Evolutionary conservation across 2,329 filamentous ascomycete species (phyloP), one percentile per base, ranked within the genome.

Genomic region (Exophiala oligosperma): DNA sequence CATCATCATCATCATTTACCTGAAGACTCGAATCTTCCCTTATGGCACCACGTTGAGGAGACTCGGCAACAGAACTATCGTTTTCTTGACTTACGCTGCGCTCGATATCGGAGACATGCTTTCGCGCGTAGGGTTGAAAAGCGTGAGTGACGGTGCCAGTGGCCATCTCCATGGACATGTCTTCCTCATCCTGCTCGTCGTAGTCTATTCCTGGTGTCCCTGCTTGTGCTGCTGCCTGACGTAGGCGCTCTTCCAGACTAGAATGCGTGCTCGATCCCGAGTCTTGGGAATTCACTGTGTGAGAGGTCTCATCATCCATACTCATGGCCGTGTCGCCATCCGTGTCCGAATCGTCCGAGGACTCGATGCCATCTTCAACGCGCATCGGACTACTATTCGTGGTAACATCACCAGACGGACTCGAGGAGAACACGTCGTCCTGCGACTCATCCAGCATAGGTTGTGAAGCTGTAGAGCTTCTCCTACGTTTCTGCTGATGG

Each of bases 271-370:
- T 79, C 26, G 76, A 78, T 52, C 74, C 79, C 61, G 83, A 84
- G 26, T 82, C 81, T 2, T 80, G 78, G 8, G 88, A 89, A 46
- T 80, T 83, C 46, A 84, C 76, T 14, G 88, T 89, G 26, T 84
- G 86, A 32, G 84, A 84, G 1, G 88, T 91, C 62, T 88, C 83
- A 66, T 92, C 89, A 61, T 93, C 90, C 46, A 96, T 78, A 37
- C 87, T 93, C 86, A 92, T 91, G 72, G 90, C 88, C 0, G 90
- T 92, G 64, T 90, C 88, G 50, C 88, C 87, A 44, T 90, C 88
- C 61, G 89, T 77, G 54, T 81, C 80, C 37, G 74, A 78, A 28
- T 77, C 79, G 38, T 74, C 77, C 24, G 76, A 79, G n/a, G 77
- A 80, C 40, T 69, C 72, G 8, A 81, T 82, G 49, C 82, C 72